Conservation (phyloP, 192 early-diverging fungal species). For the Linderina pennispora region DNA sequence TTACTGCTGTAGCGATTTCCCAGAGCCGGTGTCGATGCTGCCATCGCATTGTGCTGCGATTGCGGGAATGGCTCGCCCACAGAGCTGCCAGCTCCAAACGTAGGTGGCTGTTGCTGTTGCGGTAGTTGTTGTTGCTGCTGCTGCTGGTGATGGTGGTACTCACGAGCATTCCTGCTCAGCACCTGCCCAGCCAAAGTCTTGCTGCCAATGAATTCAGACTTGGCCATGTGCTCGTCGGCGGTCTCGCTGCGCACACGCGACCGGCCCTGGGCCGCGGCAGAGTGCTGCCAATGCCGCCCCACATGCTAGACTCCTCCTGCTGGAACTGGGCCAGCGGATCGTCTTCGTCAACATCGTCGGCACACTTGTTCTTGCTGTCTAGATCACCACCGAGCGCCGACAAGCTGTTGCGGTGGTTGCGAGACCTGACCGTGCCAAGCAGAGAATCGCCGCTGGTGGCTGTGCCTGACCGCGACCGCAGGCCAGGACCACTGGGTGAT, state of each 20-base stretch:
- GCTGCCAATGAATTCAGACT: conserved; percentile 37
- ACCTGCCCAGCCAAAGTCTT: too few relatives aligned
- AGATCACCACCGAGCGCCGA: conserved; percentile 5
- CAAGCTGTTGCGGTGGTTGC: background rate
- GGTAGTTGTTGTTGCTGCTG: conserved; percentile 1
- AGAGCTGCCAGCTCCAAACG: too few relatives aligned
- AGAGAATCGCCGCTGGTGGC: conserved; percentile 22
- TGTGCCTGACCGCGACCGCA: conserved; percentile 25
- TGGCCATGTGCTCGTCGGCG: conserved; percentile 10
- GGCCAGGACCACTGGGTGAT: conserved; percentile 1
- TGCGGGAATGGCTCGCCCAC: too few relatives aligned
- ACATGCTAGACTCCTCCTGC: conserved; percentile 42
- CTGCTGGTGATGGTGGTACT: background rate
- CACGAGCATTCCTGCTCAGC: too few relatives aligned
- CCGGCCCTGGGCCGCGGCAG: conserved; percentile 28
- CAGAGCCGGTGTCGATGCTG: too few relatives aligned
- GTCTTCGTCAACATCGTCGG: conserved; percentile 1
- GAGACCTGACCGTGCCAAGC: conserved; percentile 1
- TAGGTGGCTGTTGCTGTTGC: background rate
- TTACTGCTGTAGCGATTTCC: too few relatives aligned
- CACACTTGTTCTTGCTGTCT: background rate
- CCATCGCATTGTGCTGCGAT: too few relatives aligned
- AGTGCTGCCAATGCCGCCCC: conserved; percentile 42
- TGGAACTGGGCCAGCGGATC: conserved; percentile 46
- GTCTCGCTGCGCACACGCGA: conserved; percentile 5